Percentiles rank a stretch among this genome's conserved stretches.
These are phyloP conservation scores for Fusarium liriodendri DNA, from an alignment of 2,329 filamentous ascomycete genomes.

Conservation along the genomic window DNA sequence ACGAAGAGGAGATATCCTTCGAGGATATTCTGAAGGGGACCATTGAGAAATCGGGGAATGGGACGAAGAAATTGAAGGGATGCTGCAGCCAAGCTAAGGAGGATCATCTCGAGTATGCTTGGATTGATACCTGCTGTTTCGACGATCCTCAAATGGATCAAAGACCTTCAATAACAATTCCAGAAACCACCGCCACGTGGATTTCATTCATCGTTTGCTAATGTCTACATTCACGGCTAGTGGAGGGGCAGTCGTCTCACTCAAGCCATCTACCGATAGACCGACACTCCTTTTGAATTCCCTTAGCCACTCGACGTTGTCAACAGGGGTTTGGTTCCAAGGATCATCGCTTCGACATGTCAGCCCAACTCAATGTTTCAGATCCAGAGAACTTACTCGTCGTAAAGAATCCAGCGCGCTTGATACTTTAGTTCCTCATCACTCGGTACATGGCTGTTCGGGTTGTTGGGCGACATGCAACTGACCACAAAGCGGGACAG, in stretches of 20 bases:
- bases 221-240: too few species aligned
- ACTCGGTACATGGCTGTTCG: background rate
- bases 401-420: background rate
- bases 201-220: background rate
- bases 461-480: background rate
- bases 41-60: too few species aligned
- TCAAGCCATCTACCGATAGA: background rate
- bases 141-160: too few species aligned
- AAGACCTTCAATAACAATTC: too few species aligned
- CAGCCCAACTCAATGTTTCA: background rate
- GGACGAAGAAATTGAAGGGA: too few species aligned
- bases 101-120: too few species aligned
- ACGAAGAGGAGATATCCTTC: too few species aligned
- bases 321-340: background rate
- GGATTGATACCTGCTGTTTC: too few species aligned
- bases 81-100: too few species aligned
- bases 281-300: background rate
- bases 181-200: fast-evolving
- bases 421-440: background rate
- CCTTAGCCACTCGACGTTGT: background rate
- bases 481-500: background rate
- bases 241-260: background rate
- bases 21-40: too few species aligned
- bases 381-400: background rate
- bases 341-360: background rate